phyloP scores from a whole-genome alignment of 495 filamentous ascomycete genomes.

The Evernia prunastri region DNA sequence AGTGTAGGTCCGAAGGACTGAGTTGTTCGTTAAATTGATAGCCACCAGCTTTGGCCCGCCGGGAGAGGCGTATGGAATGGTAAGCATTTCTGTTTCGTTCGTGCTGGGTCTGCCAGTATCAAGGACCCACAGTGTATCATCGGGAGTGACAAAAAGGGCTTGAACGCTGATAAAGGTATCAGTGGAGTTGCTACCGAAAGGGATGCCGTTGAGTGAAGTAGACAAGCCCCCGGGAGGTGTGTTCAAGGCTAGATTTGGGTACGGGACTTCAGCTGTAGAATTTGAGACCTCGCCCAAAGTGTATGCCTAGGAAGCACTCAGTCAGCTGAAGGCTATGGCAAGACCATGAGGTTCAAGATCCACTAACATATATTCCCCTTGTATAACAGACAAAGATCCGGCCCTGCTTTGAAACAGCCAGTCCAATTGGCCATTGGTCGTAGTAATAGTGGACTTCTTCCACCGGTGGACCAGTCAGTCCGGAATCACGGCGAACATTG shows the following conservation, averaged over 20 bases:
- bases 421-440: conserved; percentile 40
- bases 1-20: conserved; percentile 32
- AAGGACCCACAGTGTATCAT: conserved; percentile 38
- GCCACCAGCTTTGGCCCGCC: conserved; percentile 39
- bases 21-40: conserved; percentile 34
- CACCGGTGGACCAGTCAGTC: conserved; percentile 33
- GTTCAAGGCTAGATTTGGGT: conserved; percentile 33
- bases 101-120: conserved; percentile 38
- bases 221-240: conserved; percentile 30
- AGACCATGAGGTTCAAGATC: background rate
- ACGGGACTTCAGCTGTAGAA: conserved; percentile 33
- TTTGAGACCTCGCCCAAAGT: conserved; percentile 36
- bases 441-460: conserved; percentile 40
- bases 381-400: conserved; percentile 39
- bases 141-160: conserved; percentile 35
- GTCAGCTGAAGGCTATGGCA: background rate
- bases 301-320: conserved; percentile 17
- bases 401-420: conserved; percentile 34
- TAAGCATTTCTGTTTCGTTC: conserved; percentile 32
- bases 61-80: conserved; percentile 35
- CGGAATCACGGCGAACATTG: conserved; percentile 34
- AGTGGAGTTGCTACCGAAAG: conserved; percentile 32
- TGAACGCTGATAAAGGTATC: conserved; percentile 37
- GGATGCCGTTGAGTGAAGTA: conserved; percentile 29
- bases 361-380: conserved; percentile 27